Percentiles rank a stretch among this genome's conserved stretches.
Conservation (phyloP, 352 stramenopile species). For the Blastocystis hominis region DNA sequence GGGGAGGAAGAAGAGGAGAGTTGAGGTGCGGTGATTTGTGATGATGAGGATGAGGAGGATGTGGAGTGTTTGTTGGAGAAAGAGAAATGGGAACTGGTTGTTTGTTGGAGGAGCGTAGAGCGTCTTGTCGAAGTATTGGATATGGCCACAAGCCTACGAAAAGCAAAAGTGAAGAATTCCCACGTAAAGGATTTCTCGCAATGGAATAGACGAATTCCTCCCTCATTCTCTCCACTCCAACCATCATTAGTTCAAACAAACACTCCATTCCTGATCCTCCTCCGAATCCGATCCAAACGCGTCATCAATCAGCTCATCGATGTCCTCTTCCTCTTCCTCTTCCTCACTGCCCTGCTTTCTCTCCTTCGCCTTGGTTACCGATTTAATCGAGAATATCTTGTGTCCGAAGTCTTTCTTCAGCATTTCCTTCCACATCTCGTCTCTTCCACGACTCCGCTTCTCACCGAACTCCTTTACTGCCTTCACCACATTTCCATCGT, state of each 20-base stretch:
- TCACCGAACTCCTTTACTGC: background rate
- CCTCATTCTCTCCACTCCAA: background rate
- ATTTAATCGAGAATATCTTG: background rate
- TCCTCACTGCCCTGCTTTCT: background rate
- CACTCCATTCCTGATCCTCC: background rate
- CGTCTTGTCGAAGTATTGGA: no score
- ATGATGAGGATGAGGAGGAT: no score
- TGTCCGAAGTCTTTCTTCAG: constrained; percentile 33
- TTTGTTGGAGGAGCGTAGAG: background rate
- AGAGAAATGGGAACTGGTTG: background rate
- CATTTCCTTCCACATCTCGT: constrained; percentile 9
- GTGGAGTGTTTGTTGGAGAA: no score
- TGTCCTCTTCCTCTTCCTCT: constrained; percentile 3
- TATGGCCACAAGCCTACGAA: no score
- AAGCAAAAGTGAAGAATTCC: no score
- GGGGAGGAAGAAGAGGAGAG: no score
- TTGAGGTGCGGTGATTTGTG: no score
- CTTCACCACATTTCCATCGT: background rate
- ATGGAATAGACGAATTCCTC: background rate
- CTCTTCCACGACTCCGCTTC: background rate
- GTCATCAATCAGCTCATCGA: background rate
- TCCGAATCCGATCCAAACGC: background rate
- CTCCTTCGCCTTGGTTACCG: background rate
- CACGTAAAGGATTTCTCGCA: no score
- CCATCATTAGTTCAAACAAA: background rate